Evolutionary conservation across 805 yeast species (phyloP), one percentile per base, ranked within the genome.

Genomic region (Spathaspora arborariae): DNA sequence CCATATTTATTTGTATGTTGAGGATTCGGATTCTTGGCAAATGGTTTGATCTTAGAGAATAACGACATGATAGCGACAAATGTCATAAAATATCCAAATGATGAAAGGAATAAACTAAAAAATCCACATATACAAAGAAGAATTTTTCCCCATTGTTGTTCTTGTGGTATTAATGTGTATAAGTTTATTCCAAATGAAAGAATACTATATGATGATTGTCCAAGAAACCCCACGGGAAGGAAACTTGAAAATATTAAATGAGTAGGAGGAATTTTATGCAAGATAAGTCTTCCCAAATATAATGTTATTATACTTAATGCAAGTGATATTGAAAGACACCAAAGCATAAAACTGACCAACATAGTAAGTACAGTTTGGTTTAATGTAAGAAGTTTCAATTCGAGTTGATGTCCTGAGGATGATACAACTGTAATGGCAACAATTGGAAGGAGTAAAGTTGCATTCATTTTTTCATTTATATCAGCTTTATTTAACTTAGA

Each of bases 161-260:
- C 43, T n/a, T 46, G 42, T 3, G 50, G 50, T 11, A 48, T 42
- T n/a, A 47, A 20, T 18, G 45, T 49, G 35, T 48, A 39, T 20
- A 50, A 30, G 56, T 80, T 76, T 21, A 64, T 56, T 6, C 88
- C 84, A 50, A 81, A 67, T 42, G 78, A 62, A 51, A 83, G 63
- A 11, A 86, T 74, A 2, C 86, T 87, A 62, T 72, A 87, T 1
- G 88, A 77, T 1, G 94, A 96, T 64, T 90, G 97, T 16, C 96
- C 96, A 58, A 86, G 62, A 37, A 91, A 83, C 6, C 97, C 97
- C 40, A 89, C 69, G 1, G 95, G 90, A 44, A 88, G 74, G 58
- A 89, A 88, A 41, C 81, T 66, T n/a, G 90, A 76, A 58, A 84
- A 84, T 2, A 85, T 75, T 41, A 66, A 55, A 8, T 64, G 60